phyloP scores from a whole-genome alignment of 75 land plant genomes.

The Pseudotsuga menziesii region DNA sequence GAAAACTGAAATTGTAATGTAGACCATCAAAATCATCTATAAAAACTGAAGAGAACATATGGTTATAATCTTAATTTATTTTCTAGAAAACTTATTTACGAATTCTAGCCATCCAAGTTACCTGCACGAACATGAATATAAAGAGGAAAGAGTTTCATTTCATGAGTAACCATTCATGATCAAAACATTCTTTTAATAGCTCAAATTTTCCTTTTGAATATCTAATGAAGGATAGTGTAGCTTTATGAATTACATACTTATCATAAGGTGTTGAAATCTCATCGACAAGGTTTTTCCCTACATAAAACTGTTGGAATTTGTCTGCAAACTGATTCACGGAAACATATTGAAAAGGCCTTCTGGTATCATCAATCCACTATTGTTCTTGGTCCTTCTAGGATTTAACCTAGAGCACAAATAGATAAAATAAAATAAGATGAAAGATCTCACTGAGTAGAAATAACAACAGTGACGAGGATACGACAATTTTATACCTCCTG shows the following conservation, averaged over 20 bases:
- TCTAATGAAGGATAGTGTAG: slow-evolving; percentile 20
- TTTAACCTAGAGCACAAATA: slow-evolving; percentile 24
- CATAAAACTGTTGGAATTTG: slow-evolving; percentile 17
- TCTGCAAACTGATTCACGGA: slow-evolving; percentile 37
- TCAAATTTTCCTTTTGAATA: slow-evolving; percentile 23
- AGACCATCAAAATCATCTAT: slow-evolving; percentile 7
- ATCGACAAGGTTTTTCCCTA: slow-evolving; percentile 19
- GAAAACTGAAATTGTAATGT: slow-evolving; percentile 51
- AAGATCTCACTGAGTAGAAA: neutral
- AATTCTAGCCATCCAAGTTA: slow-evolving; percentile 2
- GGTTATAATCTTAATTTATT: neutral
- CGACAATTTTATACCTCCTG: slow-evolving; percentile 36
- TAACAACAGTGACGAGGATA: neutral
- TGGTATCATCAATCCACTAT: slow-evolving; percentile 29
- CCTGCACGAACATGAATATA: slow-evolving; percentile 41
- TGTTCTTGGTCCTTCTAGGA: slow-evolving; percentile 58
- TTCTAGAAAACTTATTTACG: neutral
- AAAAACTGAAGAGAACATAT: neutral
- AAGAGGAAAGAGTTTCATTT: slow-evolving; percentile 43
- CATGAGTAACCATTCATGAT: slow-evolving; percentile 39
- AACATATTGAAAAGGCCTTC: slow-evolving; percentile 29
- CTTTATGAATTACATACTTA: slow-evolving; percentile 24
- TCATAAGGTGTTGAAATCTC: slow-evolving; percentile 28
- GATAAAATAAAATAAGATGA: neutral
- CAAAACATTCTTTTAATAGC: slow-evolving; percentile 33